phyloP scores from a whole-genome alignment of 2,329 filamentous ascomycete species.

The Dactylellina sp. region DNA sequence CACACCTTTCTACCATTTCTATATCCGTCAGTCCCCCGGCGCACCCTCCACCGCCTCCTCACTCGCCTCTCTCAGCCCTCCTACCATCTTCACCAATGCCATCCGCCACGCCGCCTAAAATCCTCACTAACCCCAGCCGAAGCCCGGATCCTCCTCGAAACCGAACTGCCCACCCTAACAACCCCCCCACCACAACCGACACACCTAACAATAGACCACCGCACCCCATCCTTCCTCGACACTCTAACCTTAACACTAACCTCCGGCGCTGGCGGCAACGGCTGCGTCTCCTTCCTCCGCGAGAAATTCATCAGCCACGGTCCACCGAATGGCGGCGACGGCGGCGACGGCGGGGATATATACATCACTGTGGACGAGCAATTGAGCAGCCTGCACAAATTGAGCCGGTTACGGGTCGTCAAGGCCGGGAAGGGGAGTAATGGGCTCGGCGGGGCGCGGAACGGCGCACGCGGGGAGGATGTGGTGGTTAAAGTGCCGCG shows the following conservation, averaged over 20 bases:
- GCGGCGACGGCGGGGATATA: slow-evolving; percentile 88
- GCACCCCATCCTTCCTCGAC: slow-evolving; percentile 85
- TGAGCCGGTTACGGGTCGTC: slow-evolving; percentile 79
- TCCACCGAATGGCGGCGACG: slow-evolving; percentile 93
- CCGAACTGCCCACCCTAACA: slow-evolving; percentile 69
- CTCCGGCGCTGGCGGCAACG: slow-evolving; percentile 85
- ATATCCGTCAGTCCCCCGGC: slow-evolving; percentile 47
- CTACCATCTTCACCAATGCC: slow-evolving; percentile 54
- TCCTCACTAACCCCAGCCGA: slow-evolving; percentile 72
- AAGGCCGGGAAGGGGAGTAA: slow-evolving; percentile 81
- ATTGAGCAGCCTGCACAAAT: slow-evolving; percentile 86
- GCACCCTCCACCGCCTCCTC: slow-evolving; percentile 43
- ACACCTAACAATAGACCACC: slow-evolving; percentile 73
- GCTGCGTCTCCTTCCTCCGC: slow-evolving; percentile 92
- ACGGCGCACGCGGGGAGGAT: slow-evolving; percentile 86
- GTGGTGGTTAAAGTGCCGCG: slow-evolving; percentile 90
- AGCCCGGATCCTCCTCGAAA: slow-evolving; percentile 70
- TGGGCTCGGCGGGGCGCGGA: slow-evolving; percentile 78
- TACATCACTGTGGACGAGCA: slow-evolving; percentile 93
- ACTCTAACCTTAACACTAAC: slow-evolving; percentile 81
- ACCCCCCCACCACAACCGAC: slow-evolving; percentile 66
- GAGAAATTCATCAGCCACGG: slow-evolving; percentile 91
- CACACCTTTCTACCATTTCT: slow-evolving; percentile 49
- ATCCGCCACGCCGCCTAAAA: slow-evolving; percentile 60
- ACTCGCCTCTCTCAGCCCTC: slow-evolving; percentile 26